A percentile compares a stretch with the other conserved stretches of the same genome.
Evolutionary conservation across 2,329 filamentous ascomycete species (phyloP).

Genomic region (Zopfia rhizophila): DNA sequence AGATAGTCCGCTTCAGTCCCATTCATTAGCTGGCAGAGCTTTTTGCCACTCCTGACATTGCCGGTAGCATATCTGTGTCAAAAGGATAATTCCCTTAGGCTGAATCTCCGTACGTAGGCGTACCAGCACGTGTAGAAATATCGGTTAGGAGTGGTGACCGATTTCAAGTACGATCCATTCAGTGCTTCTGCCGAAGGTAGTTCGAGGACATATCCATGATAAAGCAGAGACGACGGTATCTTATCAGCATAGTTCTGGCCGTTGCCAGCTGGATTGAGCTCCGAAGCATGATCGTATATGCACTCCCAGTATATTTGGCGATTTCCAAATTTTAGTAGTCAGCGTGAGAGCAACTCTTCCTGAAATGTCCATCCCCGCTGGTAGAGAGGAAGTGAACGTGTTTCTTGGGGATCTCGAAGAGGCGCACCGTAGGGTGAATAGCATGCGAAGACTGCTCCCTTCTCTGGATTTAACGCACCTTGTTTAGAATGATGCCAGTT

Average conservation of each 20-base stretch:
- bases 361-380: too few species aligned
- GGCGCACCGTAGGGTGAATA: slow-evolving; percentile 5
- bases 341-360: too few species aligned
- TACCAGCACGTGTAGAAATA: too few species aligned
- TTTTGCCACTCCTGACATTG: slow-evolving; percentile 8
- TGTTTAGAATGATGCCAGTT: too few species aligned
- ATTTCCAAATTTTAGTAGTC: too few species aligned
- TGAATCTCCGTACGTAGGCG: slow-evolving; percentile 5
- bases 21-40: neutral
- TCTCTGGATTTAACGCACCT: neutral
- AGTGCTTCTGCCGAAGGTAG: neutral
- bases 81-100: neutral
- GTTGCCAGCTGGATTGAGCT: too few species aligned
- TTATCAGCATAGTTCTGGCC: too few species aligned
- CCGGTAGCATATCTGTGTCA: slow-evolving; percentile 7
- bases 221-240: slow-evolving; percentile 5
- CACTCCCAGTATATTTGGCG: too few species aligned
- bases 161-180: too few species aligned
- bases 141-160: too few species aligned
- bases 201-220: neutral
- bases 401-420: slow-evolving; percentile 1
- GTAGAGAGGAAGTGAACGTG: slow-evolving; percentile 1
- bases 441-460: too few species aligned
- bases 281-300: too few species aligned
- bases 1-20: slow-evolving; percentile 8